Evolutionary conservation across 345 rosid genomes (phyloP), one percentile per base, ranked within the genome.

Genomic region (Cochlearia excelsa): DNA sequence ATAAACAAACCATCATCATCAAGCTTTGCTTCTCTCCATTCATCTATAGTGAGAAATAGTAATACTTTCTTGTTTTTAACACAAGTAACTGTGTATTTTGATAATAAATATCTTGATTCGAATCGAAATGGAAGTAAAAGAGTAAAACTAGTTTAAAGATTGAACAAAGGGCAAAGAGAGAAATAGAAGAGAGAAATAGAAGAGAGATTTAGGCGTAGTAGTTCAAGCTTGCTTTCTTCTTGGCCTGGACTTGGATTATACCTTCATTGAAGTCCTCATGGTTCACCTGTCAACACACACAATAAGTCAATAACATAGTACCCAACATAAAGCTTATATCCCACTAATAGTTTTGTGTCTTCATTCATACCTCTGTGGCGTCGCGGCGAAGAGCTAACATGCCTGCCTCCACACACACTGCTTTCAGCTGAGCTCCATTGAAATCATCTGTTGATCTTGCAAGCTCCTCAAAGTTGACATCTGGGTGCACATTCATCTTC

Each of bases 331-430:
- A 33, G 3, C 3, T 33, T 3, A 16, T 16, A 16, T 33, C 3
- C 35, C 35, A 33, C 4, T 1, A 1, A 5, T 3, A 5, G 3
- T 33, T 33, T 33, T 33, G 35, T 33, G 5, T 33, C 35, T 33
- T 33, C 35, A 3, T 33, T 11, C 40, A 55, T 16, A 54, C 45
- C 87, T 89, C 95, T 3, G 92, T 89, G 23, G 90, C 97, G 76
- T 89, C 95, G 6, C 95, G 87, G 10, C 95, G 85, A 26, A 90
- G 97, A n/a, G 95, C 95, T 9, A 90, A 80, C 97, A 90, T 90
- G 61, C 97, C 97, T 35, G 97, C 97, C 67, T 90, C 97, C 8
- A 86, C 95, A 61, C 97, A 86, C 26, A 90, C 97, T 46, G 97
- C 95, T 71, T 90, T 90, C 4, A 86, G 82, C 50, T 90, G 95